Evolutionary conservation across 1,284 basidiomycete genomes (phyloP), one percentile per base, ranked within the genome.

Genomic region (Baeospora myosura): DNA sequence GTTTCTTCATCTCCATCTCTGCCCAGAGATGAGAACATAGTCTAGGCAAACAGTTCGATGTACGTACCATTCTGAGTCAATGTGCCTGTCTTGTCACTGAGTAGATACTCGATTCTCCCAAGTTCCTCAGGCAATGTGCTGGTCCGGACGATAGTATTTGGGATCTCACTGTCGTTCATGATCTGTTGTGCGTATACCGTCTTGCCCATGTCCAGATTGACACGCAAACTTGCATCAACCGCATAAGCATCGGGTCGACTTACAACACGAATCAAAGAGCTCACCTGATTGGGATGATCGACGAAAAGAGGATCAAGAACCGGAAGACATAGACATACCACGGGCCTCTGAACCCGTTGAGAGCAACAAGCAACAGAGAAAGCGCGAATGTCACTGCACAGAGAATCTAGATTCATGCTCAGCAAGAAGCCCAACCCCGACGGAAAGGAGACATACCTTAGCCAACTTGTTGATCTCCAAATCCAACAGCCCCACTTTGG

Each of bases 201-300:
- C 68, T 99, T 99, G 47, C 95, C 96, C 94, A 99, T 98, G 61
- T 99, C 96, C 38, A 98, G 74, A 55, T 99, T 99, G 47, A 99
- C 95, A 20, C 96, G 88, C 40, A 99, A 69, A 72, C 92, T 97
- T 26, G 45, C 5, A 40, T 8, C 12, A 21, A 4, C n/a, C n/a
- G n/a, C n/a, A n/a, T n/a, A n/a, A n/a, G n/a, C n/a, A n/a, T 30
- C 26, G 16, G 18, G 29, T 16, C 42, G 26, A 37, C 10, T 7
- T 29, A 24, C 11, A 25, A 31, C 20, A 7, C 24, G 40, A 38
- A 29, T 21, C 38, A 26, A 18, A 5, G 11, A 14, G 16, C 82
- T 47, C 38, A 90, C 92, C 90, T 94, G 68, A 99, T 98, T 20
- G 96, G 96, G 55, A 99, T 98, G 62, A 99, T 98, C 14, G 91